Percentiles rank a stretch among this genome's conserved stretches.
phyloP scores from a whole-genome alignment of 345 rosid genomes.

The Dovyalis caffra region DNA sequence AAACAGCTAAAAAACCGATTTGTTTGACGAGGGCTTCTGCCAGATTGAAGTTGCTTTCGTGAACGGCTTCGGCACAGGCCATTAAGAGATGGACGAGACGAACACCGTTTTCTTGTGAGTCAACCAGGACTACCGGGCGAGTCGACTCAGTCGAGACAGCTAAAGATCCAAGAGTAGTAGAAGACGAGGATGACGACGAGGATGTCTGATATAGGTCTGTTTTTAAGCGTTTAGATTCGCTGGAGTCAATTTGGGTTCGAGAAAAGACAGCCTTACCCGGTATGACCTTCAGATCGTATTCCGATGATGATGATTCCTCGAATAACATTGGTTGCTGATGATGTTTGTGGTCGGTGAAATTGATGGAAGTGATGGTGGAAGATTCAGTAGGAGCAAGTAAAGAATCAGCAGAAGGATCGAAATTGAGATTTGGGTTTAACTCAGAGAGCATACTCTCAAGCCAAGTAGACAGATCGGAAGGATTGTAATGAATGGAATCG shows the following conservation, averaged over 20 bases:
- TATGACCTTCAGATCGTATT: slow-evolving; percentile 68
- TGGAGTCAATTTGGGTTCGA: slow-evolving; percentile 1
- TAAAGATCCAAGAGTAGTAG: slow-evolving; percentile 15
- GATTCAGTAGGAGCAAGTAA: slow-evolving; percentile 39
- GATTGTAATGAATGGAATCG: slow-evolving; percentile 77
- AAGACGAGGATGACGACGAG: slow-evolving; percentile 34
- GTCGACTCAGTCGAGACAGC: slow-evolving; percentile 28
- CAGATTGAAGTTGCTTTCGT: slow-evolving; percentile 41
- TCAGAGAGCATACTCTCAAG: slow-evolving; percentile 65
- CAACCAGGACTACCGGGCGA: slow-evolving; percentile 59
- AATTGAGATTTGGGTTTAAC: slow-evolving; percentile 44
- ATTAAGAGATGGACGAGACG: slow-evolving; percentile 69
- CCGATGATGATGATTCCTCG: slow-evolving; percentile 42
- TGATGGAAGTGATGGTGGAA: slow-evolving; percentile 40
- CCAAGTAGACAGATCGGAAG: slow-evolving; percentile 68
- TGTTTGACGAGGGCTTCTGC: slow-evolving; percentile 75
- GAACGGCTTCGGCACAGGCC: slow-evolving; percentile 86
- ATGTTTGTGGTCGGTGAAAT: slow-evolving; percentile 14
- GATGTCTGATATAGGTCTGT: slow-evolving; percentile 13
- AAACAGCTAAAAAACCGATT: slow-evolving; percentile 49
- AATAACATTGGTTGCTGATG: background rate
- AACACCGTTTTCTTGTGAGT: slow-evolving; percentile 78
- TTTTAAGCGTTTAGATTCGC: slow-evolving; percentile 9
- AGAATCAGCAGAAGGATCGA: slow-evolving; percentile 31
- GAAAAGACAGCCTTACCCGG: slow-evolving; percentile 68